Base-by-base conservation (phyloP, 139 green algal genomes). In the Chlorella sp. region DNA sequence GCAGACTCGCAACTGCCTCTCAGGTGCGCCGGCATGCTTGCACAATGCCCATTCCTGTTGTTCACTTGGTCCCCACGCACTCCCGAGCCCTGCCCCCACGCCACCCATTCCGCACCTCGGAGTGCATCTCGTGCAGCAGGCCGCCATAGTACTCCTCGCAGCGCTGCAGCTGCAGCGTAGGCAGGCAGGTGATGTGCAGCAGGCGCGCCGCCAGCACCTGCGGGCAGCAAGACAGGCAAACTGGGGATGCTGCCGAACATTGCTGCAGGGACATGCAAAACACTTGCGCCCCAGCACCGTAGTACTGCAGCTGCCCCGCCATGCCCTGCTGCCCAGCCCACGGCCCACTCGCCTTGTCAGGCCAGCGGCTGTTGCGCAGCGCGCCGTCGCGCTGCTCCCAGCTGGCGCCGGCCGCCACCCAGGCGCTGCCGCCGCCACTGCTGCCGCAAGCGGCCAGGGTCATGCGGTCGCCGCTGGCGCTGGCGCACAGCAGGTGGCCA, bases 141-240 rank as follows among this genome's bases (percentile, higher is more conserved):
- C 74, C 74, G 21, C 74, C 74, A 26, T 38, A 81, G 56, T 71
- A 81, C 74, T 82, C 78, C 63, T 83, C 78, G 28, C 63, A 65
- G 25, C 78, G 63, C 41, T 75, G 63, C 28, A 83, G 63, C 78
- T 74, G 63, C 21, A 67, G 28, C 1, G 78, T 83, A 41, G 78
- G 78, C 78, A 83, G 78, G 78, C 78, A 75, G n/a, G 63, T 83
- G 78, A 83, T 20, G 39, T 75, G 78, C 63, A 83, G 78, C 63
- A 74, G 4, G 76, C 76, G 60, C 25, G 23, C 56, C 16, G 76
- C 76, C 57, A 82, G 60, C 17, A 68, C 60, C 76, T 82, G 76
- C 56, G 51, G 51, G 13, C 13, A 21, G 51, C 51, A 60, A 15
- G 51, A 55, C 44, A 17, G 7, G 44, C 44, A 55, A 25, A 15